These are phyloP conservation scores for Bretschneidera sinensis DNA, from an alignment of 345 rosid species.

Conservation along the genomic window DNA sequence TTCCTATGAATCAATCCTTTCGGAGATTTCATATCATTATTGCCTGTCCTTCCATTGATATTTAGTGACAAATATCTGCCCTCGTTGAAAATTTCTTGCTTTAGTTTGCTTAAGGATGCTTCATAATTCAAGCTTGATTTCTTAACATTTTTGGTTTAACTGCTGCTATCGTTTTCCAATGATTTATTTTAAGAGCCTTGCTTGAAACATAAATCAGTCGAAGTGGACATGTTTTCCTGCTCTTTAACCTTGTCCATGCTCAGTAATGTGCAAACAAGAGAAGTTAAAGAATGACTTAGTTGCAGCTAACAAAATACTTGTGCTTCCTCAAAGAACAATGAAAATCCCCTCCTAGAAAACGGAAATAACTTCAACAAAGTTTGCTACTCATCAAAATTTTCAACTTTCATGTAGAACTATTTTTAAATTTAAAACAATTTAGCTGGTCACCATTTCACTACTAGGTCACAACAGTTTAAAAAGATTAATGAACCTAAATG, in stretches of 20 bases:
- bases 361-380: no score
- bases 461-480: no score
- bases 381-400: no score
- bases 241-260: neutral
- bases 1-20: neutral
- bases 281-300: neutral
- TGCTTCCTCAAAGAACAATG: no score
- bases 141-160: slow-evolving; percentile 4
- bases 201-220: neutral
- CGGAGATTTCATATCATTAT: slow-evolving; percentile 7
- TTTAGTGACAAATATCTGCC: slow-evolving; percentile 2
- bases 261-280: slow-evolving; percentile 19
- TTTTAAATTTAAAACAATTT: neutral
- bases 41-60: no score
- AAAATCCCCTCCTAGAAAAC: no score
- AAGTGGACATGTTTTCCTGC: neutral
- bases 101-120: slow-evolving; percentile 14
- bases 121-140: slow-evolving; percentile 16
- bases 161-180: neutral
- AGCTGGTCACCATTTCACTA: neutral
- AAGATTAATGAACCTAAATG: no score
- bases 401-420: no score
- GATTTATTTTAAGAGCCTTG: slow-evolving; percentile 13
- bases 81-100: slow-evolving; percentile 18
- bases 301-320: no score